Conservation (phyloP, 2,329 filamentous ascomycete species). For the Thelonectria discophora region DNA sequence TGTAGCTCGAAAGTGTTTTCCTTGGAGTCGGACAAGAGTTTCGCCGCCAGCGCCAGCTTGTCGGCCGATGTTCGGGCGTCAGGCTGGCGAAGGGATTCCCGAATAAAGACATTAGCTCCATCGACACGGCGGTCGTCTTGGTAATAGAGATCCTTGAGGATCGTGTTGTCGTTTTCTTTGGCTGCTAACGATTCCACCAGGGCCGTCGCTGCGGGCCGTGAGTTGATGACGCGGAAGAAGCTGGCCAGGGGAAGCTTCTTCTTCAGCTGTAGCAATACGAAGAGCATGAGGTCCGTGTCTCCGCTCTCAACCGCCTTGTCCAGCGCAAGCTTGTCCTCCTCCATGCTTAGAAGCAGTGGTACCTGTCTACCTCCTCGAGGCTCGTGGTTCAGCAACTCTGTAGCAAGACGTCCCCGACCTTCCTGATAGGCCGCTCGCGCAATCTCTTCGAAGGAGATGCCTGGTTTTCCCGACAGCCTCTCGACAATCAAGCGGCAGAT, state of each 20-base stretch:
- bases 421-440: conserved; percentile 94
- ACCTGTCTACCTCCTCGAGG: conserved; percentile 96
- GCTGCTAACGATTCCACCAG: conserved; percentile 85
- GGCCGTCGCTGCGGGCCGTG: conserved; percentile 83
- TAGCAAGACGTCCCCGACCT: conserved; percentile 87
- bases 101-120: conserved; percentile 85
- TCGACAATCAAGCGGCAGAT: conserved; percentile 89
- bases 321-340: conserved; percentile 92
- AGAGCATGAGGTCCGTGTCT: conserved; percentile 91
- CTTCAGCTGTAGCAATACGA: conserved; percentile 86
- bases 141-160: conserved; percentile 96
- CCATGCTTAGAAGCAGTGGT: conserved; percentile 90
- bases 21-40: conserved; percentile 83
- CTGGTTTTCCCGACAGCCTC: conserved; percentile 84
- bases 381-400: conserved; percentile 90
- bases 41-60: conserved; percentile 87
- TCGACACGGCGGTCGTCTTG: conserved; percentile 93
- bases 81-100: conserved; percentile 80
- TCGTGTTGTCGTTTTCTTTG: conserved; percentile 74
- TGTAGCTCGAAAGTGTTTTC: conserved; percentile 79
- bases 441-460: conserved; percentile 95
- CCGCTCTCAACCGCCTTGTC: conserved; percentile 97
- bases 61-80: conserved; percentile 77
- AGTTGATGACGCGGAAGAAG: conserved; percentile 93
- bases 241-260: conserved; percentile 88